Percentiles rank a stretch among this genome's conserved stretches.
Evolutionary conservation across 2,329 filamentous ascomycete genomes (phyloP).

Genomic region (Ophiostoma tasmaniense): DNA sequence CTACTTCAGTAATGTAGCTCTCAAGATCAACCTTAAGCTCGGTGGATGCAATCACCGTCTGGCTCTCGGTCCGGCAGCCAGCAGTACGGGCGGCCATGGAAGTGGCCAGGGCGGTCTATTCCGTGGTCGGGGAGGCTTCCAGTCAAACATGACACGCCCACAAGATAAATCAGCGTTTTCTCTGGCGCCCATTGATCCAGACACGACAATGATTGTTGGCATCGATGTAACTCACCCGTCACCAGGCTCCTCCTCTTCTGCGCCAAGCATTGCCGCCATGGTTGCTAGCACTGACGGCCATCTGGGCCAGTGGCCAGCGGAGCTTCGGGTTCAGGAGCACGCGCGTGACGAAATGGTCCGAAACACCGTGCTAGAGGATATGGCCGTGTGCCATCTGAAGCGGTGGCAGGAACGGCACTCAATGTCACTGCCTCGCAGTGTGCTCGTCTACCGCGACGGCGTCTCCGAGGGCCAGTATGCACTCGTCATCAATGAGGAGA

Average conservation of each 20-base stretch:
- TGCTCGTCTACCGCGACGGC: conserved; percentile 67
- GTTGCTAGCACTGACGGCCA: conserved; percentile 55
- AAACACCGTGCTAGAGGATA: conserved; percentile 41
- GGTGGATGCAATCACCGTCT: conserved; percentile 52
- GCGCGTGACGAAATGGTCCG: conserved; percentile 55
- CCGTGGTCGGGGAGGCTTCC: background rate
- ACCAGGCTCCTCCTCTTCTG: conserved; percentile 46
- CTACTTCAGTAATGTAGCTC: conserved; percentile 44
- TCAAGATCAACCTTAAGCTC: conserved; percentile 60
- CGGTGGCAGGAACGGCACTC: conserved; percentile 43
- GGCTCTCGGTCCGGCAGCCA: conserved; percentile 29
- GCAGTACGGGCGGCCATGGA: conserved; percentile 32
- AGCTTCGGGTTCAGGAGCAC: conserved; percentile 47
- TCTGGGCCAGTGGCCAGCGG: conserved; percentile 60
- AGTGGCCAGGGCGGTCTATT: conserved; percentile 32
- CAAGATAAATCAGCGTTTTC: background rate
- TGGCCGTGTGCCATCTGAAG: conserved; percentile 52
- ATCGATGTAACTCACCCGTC: conserved; percentile 68
- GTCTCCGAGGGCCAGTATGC: conserved; percentile 67
- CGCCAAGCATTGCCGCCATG: conserved; percentile 61
- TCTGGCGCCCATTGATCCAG: background rate
- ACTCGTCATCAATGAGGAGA: conserved; percentile 49
- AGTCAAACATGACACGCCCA: background rate
- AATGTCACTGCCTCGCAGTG: conserved; percentile 48
- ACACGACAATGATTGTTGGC: conserved; percentile 61